Percentiles rank a stretch among this genome's conserved stretches.
phyloP scores from a whole-genome alignment of 2,329 filamentous ascomycete species.

The Aureobasidium vineae region DNA sequence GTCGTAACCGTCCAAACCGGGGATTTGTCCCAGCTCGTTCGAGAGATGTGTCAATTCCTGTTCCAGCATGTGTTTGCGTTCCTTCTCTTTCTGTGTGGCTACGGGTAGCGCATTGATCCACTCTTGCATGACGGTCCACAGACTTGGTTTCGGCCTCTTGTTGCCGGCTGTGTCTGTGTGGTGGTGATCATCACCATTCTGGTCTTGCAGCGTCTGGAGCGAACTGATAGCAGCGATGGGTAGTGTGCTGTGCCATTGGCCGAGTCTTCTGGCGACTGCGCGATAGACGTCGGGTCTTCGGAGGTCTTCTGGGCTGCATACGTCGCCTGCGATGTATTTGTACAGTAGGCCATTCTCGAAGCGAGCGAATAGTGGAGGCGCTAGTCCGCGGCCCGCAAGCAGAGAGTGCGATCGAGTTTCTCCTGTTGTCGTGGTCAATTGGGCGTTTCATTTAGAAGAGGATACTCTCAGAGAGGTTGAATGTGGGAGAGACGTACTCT shows the following conservation, averaged over 20 bases:
- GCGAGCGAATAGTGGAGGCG: constrained; percentile 81
- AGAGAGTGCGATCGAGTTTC: constrained; percentile 73
- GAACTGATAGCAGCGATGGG: constrained; percentile 54
- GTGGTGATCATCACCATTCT: constrained; percentile 28
- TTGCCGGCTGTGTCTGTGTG: constrained; percentile 46
- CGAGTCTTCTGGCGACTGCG: constrained; percentile 78
- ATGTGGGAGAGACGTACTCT: constrained; percentile 62
- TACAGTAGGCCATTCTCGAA: constrained; percentile 98
- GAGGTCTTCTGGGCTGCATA: constrained; percentile 77
- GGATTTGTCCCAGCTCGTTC: constrained; percentile 68
- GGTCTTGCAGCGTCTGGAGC: constrained; percentile 33
- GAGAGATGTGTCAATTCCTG: constrained; percentile 70
- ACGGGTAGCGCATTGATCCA: constrained; percentile 87
- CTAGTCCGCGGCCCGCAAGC: constrained; percentile 77
- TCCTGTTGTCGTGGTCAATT: constrained; percentile 42
- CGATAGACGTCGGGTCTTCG: constrained; percentile 72
- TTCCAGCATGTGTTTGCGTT: constrained; percentile 67
- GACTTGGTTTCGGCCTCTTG: constrained; percentile 71
- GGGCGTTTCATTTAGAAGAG: not conserved
- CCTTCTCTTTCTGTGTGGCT: constrained; percentile 65
- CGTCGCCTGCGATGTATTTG: constrained; percentile 77
- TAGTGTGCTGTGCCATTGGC: constrained; percentile 84
- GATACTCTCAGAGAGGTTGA: constrained; percentile 30
- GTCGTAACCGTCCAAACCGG: constrained; percentile 72
- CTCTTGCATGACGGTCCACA: constrained; percentile 95